Percentiles rank a stretch among this genome's conserved stretches.
Conservation (phyloP, 2,329 filamentous ascomycete genomes). For the Camillea tinctor region DNA sequence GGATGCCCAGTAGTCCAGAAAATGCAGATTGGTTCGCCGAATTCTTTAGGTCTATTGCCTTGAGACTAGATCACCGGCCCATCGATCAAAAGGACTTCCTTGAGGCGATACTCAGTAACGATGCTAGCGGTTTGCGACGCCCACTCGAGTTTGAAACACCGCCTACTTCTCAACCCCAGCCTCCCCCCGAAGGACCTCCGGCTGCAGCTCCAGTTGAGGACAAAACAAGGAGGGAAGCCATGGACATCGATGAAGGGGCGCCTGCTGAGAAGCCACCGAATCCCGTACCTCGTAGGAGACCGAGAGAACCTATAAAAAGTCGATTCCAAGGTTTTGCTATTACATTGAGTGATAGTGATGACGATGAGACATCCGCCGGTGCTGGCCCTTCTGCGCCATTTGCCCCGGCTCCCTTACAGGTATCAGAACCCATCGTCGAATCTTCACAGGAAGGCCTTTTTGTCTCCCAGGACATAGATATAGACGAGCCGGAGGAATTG, state of each 20-base stretch:
- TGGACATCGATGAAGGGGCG: slow-evolving; percentile 28
- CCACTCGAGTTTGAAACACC: slow-evolving; percentile 56
- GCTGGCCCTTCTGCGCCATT: background rate
- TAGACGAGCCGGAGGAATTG: slow-evolving; percentile 23
- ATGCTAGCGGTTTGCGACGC: slow-evolving; percentile 70
- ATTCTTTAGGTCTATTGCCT: slow-evolving; percentile 68
- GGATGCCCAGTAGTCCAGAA: slow-evolving; percentile 57
- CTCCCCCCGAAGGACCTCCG: slow-evolving; percentile 4
- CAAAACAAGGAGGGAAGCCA: too few relatives aligned
- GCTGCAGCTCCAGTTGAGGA: background rate
- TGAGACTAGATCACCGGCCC: slow-evolving; percentile 74
- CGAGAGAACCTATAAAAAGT: slow-evolving; percentile 44
- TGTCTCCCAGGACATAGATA: slow-evolving; percentile 49
- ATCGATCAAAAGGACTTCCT: slow-evolving; percentile 91
- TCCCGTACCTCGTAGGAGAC: slow-evolving; percentile 30
- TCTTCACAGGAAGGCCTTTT: slow-evolving; percentile 50
- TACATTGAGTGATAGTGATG: slow-evolving; percentile 28
- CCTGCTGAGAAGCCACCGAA: slow-evolving; percentile 4
- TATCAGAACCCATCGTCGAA: slow-evolving; percentile 23
- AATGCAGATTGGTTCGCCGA: slow-evolving; percentile 64
- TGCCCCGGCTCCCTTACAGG: slow-evolving; percentile 4
- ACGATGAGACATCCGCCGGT: slow-evolving; percentile 33
- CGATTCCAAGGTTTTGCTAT: slow-evolving; percentile 74
- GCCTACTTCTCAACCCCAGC: slow-evolving; percentile 26
- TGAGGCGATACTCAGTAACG: slow-evolving; percentile 80